Evolutionary conservation across 192 early-diverging fungal genomes (phyloP), one percentile per base, ranked within the genome.

Genomic region (Powellomyces hirtus): DNA sequence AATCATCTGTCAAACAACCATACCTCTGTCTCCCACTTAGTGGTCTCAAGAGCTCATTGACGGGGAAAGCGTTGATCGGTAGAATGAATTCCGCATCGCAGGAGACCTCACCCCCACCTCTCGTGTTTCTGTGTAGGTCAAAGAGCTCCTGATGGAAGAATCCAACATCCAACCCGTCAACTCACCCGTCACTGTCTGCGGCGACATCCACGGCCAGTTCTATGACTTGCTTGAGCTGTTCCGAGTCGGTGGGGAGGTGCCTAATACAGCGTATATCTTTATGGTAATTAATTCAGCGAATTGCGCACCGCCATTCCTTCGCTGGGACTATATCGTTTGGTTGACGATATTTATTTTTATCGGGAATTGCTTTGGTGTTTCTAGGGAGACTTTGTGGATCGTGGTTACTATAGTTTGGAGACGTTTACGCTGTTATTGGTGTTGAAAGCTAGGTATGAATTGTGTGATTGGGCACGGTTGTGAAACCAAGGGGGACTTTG

Each of bases 161-260:
- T 95, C 93, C 29, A 99, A 99, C 77, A 95, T 99, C 46, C 95
- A 98, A 76, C 95, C 94, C 27, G 95, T 99, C n/a, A 83, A 89
- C 59, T 89, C 94, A 62, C 97, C 97, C n/a, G 95, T 99, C 31
- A 99, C 94, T 24, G 72, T 85, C 14, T 85, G 83, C 58, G 96
- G 96, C 62, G 96, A 98, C 74, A 94, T 98, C 61, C 96, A 98
- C 76, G 96, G 96, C 33, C 96, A 98, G 74, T 99, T 98, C 68
- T 93, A 91, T 73, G 97, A 99, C 73, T 79, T 99, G 44, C 78
- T 98, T 38, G 97, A 98, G 72, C 84, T 99, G 33, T 99, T 99
- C 75, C 81, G 88, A 30, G 95, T 99, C 13, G 94, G 94, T 59
- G 96, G 96, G 14, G 94, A 97, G 78, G 84, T 95, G 29, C 92